A percentile compares a stretch with the other conserved stretches of the same genome.
These are phyloP conservation scores for Calophaca sinica DNA, from an alignment of 306 rosid species.

Conservation along the genomic window DNA sequence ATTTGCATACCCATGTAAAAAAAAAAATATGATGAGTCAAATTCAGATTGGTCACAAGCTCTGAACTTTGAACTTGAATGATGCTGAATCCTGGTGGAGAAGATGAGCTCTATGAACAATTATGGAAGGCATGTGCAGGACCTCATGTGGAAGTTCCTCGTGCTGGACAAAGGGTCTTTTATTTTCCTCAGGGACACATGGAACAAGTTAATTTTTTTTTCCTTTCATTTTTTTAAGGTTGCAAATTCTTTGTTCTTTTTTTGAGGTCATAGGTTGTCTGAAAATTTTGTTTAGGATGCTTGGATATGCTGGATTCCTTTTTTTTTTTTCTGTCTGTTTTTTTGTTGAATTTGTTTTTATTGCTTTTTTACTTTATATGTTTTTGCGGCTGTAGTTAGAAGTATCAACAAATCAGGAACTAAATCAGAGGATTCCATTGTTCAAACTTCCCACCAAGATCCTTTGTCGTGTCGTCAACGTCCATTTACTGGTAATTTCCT, in stretches of 20 bases:
- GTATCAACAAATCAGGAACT: constrained; percentile 89
- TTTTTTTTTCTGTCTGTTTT: neutral
- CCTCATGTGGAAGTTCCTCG: constrained; percentile 80
- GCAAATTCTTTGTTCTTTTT: neutral
- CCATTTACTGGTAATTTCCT: constrained; percentile 67
- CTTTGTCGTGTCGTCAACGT: constrained; percentile 75
- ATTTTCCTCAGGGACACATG: constrained; percentile 97
- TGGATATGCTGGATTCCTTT: constrained; percentile 13
- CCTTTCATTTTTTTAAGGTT: neutral
- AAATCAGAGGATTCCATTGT: constrained; percentile 78
- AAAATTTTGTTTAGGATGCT: constrained; percentile 17
- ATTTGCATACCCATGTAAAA: neutral
- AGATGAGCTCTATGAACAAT: constrained; percentile 66
- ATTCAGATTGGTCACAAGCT: constrained; percentile 10
- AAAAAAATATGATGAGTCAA: neutral
- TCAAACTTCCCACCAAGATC: constrained; percentile 88
- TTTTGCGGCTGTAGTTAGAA: constrained; percentile 63
- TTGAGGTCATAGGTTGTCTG: neutral
- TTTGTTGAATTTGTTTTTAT: neutral
- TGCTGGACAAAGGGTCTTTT: constrained; percentile 62
- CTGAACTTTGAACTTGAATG: neutral
- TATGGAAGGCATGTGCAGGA: constrained; percentile 85
- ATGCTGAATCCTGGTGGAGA: constrained; percentile 49
- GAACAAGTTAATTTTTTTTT: constrained; percentile 67
- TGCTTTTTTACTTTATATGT: neutral